These are phyloP conservation scores for Termitomyces sp. DNA, from an alignment of 1,284 basidiomycete species.

Conservation along the genomic window DNA sequence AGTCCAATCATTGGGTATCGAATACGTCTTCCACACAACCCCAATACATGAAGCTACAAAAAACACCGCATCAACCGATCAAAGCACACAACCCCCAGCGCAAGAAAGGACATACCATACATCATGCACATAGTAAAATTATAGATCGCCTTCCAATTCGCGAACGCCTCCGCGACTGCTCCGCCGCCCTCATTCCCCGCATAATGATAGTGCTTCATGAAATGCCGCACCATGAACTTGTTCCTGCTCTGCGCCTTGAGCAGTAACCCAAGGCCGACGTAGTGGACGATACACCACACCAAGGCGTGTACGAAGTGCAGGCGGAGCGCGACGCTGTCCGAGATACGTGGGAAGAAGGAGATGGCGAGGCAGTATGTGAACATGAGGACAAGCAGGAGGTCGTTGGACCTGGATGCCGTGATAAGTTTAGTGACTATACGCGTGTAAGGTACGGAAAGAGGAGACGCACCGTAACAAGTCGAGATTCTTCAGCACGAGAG, in stretches of 20 bases:
- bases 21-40: constrained; percentile 85
- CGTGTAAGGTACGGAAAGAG: not conserved
- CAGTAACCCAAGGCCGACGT: constrained; percentile 81
- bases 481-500: constrained; percentile 76
- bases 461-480: constrained; percentile 74
- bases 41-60: constrained; percentile 70
- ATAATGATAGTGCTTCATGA: constrained; percentile 88
- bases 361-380: constrained; percentile 35
- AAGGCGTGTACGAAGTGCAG: constrained; percentile 83
- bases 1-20: constrained; percentile 77
- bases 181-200: constrained; percentile 54
- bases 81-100: not conserved
- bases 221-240: constrained; percentile 92
- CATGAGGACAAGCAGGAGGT: constrained; percentile 39
- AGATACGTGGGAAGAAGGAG: constrained; percentile 34
- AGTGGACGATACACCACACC: constrained; percentile 85
- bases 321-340: constrained; percentile 37
- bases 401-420: constrained; percentile 34
- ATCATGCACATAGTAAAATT: constrained; percentile 94
- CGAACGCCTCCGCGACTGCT: constrained; percentile 87
- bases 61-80: not conserved
- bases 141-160: constrained; percentile 92
- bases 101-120: constrained; percentile 57
- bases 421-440: not conserved
- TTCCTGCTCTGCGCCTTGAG: constrained; percentile 80